Evolutionary conservation across 2,329 filamentous ascomycete species (phyloP).

Genomic region (Colletotrichum sansevieriae): DNA sequence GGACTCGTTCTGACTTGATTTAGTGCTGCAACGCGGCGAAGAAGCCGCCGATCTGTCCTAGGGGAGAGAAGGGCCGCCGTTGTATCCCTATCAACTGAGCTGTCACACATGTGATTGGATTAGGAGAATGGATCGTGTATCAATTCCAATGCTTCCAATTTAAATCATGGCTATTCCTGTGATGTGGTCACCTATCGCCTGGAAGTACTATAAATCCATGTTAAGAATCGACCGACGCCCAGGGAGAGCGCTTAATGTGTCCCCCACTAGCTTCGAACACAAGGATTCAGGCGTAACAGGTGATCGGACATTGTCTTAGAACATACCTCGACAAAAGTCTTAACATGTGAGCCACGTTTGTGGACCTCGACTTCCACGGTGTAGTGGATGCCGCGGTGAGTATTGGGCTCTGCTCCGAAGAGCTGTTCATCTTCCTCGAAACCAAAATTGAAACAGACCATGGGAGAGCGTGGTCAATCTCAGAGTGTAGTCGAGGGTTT

Average conservation of each 20-base stretch:
- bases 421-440: conserved; percentile 29
- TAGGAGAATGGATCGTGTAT: too few relatives aligned
- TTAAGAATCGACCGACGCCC: too few relatives aligned
- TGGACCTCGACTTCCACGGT: conserved; percentile 28
- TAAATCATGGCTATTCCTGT: too few relatives aligned
- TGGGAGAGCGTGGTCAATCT: conserved; percentile 22
- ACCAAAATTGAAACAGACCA: conserved; percentile 34
- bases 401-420: conserved; percentile 27
- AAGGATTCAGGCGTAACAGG: too few relatives aligned
- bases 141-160: too few relatives aligned
- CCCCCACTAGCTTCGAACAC: too few relatives aligned
- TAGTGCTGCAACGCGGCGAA: conserved; percentile 36
- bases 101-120: too few relatives aligned
- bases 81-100: conserved; percentile 18
- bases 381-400: conserved; percentile 28
- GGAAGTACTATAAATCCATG: too few relatives aligned
- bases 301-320: background rate
- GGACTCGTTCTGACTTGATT: background rate
- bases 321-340: background rate
- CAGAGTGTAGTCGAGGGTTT: conserved; percentile 35
- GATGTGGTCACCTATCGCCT: too few relatives aligned
- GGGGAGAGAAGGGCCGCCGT: conserved; percentile 24
- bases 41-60: conserved; percentile 31
- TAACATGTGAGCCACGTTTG: conserved; percentile 20
- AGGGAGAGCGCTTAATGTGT: too few relatives aligned